Evolutionary conservation across 805 yeast species (phyloP).

Genomic region (Torulaspora microellipsoides): DNA sequence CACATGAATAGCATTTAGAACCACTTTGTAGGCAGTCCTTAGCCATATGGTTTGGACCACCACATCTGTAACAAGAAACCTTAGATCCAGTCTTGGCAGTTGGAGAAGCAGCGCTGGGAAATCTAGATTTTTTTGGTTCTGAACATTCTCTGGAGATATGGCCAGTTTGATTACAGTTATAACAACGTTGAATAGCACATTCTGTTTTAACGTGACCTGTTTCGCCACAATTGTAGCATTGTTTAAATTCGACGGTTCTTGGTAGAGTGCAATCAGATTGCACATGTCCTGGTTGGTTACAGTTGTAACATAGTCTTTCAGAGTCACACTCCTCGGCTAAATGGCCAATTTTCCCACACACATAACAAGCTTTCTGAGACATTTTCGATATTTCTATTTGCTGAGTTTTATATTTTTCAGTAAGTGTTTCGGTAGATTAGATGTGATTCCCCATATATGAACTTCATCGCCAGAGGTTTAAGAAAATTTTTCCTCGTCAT

Average conservation of each 20-base stretch:
- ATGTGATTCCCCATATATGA: too few relatives aligned
- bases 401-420: too few relatives aligned
- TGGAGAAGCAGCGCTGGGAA: conserved; percentile 22
- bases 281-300: conserved; percentile 86
- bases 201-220: conserved; percentile 85
- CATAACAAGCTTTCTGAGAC: conserved; percentile 77
- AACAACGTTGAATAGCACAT: conserved; percentile 74
- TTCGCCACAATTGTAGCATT: conserved; percentile 91
- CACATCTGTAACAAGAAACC: conserved; percentile 78
- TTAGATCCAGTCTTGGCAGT: conserved; percentile 16
- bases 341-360: conserved; percentile 90
- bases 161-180: conserved; percentile 72
- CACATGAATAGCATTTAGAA: conserved; percentile 89
- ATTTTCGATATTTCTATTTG: conserved; percentile 10
- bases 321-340: conserved; percentile 85
- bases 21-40: conserved; percentile 78
- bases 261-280: conserved; percentile 86
- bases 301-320: conserved; percentile 88
- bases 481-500: conserved; percentile 4
- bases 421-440: too few relatives aligned
- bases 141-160: conserved; percentile 79
- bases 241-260: conserved; percentile 76
- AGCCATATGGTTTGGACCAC: conserved; percentile 90
- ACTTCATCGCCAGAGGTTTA: too few relatives aligned
- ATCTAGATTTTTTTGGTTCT: conserved; percentile 38